Evolutionary conservation across 306 rosid species (phyloP), one percentile per base, ranked within the genome.

Genomic region (Mucuna pruriens): DNA sequence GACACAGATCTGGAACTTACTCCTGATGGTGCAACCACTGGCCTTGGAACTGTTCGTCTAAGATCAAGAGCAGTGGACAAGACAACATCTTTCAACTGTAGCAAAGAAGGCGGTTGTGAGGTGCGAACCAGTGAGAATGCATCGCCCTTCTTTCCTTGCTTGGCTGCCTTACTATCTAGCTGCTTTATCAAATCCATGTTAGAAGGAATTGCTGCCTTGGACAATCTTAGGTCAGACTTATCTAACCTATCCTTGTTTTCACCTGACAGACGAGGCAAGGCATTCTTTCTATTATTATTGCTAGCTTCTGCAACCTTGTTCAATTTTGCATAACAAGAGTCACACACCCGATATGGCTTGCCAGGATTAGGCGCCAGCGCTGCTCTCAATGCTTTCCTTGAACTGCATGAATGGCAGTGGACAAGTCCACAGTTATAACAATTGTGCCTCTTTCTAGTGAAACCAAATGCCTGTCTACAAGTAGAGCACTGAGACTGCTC

Each of bases 371-470:
- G 99, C 61, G 99, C 89, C 65, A 88, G 84, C 26, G 98, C 97
- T 19, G 98, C 99, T 80, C 98, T 91, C 74, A 90, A 84, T 76
- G 94, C 97, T 86, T 96, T 96, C 78, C 88, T 90, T 58, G 99
- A 93, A 87, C 97, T 96, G 77, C 99, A 96, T 7, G 99, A 88
- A 89, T 96, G 99, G 91, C 99, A 96, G 72, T 96, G 99, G 66
- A 93, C 99, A 75, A 96, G 98, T 81, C 99, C 99, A 85, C 99
- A 96, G 67, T 96, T 93, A 85, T 96, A 96, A 83, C 99, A 96
- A 84, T 93, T 96, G 78, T 96, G 99, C 88, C 98, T 91, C 90
- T 96, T 95, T 82, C 97, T 90, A 40, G 98, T 93, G 86, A 96
- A 96, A 42, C 98, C 98, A 84, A 96, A 96, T 75, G 98, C 93